These are phyloP conservation scores for Wallacemonas rigidus DNA, from an alignment of 208 protist species.

Conservation along the genomic window DNA sequence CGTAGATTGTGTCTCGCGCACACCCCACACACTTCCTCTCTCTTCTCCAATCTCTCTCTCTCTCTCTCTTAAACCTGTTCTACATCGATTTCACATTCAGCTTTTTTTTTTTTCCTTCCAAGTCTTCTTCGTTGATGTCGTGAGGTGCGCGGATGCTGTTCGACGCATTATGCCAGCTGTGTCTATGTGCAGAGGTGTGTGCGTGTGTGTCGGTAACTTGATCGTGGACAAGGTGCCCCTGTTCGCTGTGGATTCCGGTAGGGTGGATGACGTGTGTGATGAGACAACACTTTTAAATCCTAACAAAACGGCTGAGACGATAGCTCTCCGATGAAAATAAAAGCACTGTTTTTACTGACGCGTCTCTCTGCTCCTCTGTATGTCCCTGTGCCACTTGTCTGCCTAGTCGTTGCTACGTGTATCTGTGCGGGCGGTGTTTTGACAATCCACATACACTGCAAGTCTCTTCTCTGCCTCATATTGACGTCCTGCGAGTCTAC, in stretches of 20 bases:
- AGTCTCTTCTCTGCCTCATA: neutral
- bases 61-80: neutral
- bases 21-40: no score
- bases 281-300: conserved; percentile 18
- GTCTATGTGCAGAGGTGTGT: no score
- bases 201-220: neutral
- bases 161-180: no score
- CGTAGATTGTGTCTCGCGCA: no score
- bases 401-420: no score
- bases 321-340: conserved; percentile 18
- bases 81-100: neutral
- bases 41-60: neutral
- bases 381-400: no score
- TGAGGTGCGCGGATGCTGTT: no score
- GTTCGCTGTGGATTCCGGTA: neutral
- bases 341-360: conserved; percentile 25
- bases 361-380: neutral
- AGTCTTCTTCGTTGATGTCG: neutral
- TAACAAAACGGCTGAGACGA: conserved; percentile 32
- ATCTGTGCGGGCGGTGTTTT: no score
- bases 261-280: conserved; percentile 1
- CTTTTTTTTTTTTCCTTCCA: conserved; percentile 1
- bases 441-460: neutral
- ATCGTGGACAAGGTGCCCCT: neutral
- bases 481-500: neutral